Conservation (phyloP, 163 green algal genomes). For the Chlorella variabilis region DNA sequence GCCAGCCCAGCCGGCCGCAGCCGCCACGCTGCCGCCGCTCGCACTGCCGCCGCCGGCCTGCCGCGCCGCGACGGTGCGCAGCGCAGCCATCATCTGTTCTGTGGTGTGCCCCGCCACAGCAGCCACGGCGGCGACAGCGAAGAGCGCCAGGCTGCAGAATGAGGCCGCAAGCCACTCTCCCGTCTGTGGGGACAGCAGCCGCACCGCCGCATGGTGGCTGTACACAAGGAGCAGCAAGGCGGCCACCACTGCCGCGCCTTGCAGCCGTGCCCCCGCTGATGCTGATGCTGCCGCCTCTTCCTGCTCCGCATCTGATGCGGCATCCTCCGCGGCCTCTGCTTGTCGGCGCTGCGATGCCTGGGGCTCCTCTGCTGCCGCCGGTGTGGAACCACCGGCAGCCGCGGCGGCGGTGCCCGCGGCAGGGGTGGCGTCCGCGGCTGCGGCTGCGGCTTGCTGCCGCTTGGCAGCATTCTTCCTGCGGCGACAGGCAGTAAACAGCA, state of each 20-base stretch:
- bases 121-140: not conserved
- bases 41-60: not conserved
- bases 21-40: not conserved
- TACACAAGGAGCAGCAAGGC: constrained; percentile 7
- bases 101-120: not conserved
- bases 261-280: not conserved
- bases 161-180: constrained; percentile 26
- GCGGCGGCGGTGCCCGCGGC: not conserved
- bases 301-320: too few relatives aligned
- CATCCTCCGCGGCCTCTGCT: too few relatives aligned
- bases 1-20: not conserved
- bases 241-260: not conserved
- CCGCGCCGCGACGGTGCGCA: not conserved
- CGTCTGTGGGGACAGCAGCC: constrained; percentile 22
- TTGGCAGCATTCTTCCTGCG: too few relatives aligned
- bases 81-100: not conserved
- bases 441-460: not conserved
- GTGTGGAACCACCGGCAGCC: not conserved
- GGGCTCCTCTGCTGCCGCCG: not conserved
- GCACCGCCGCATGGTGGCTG: constrained; percentile 10
- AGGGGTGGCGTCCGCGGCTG: not conserved
- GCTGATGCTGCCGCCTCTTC: too few relatives aligned
- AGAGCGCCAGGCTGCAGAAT: constrained; percentile 26
- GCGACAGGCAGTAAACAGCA: too few relatives aligned
- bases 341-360: too few relatives aligned